Evolutionary conservation across 2,329 filamentous ascomycete species (phyloP), one percentile per base, ranked within the genome.

Genomic region (Aureobasidium sp.): DNA sequence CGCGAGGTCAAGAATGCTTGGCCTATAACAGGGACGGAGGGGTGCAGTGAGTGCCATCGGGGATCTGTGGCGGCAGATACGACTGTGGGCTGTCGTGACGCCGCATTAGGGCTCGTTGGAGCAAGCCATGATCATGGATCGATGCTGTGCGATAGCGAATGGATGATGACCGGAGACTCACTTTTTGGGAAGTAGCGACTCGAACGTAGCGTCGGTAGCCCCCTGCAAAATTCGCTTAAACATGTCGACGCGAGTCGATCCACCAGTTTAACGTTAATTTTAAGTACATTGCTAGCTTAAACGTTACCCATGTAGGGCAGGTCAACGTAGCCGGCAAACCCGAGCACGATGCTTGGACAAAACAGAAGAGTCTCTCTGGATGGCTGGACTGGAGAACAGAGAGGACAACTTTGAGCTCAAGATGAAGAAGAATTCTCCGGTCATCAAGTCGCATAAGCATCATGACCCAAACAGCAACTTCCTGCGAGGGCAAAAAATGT

Each of bases 1-100:
- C 43, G 55, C 55, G 55, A 59, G 55, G 55, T 59, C 55, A 59
- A 59, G 55, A 59, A 59, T 59, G 55, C 55, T 59, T 59, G 55
- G 43, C 55, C 43, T 48, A 36, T 24, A 32, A 46, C 6, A 17
- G 39, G 12, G n/a, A n/a, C 27, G 55, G 43, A 20, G 20, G 41
- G 44, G n/a, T 39, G 43, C 29, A 48, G 39, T n/a, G n/a, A 24
- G 20, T 24, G 27, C 8, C 39, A 44, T 57, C 29, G 53, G 39
- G 39, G 39, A 46, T 6, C 53, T 17, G 1, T 34, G n/a, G 53
- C 10, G 36, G 41, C 41, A 46, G 26, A 13, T 10, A 20, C 17
- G 4, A 27, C 29, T 37, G 55, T 15, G 17, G 32, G 26, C 8
- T 29, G 0, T 3, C 5, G 12, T 26, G 43, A 32, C 26, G 41